phyloP scores from a whole-genome alignment of 495 filamentous ascomycete species.

The Penicillium turbatum region DNA sequence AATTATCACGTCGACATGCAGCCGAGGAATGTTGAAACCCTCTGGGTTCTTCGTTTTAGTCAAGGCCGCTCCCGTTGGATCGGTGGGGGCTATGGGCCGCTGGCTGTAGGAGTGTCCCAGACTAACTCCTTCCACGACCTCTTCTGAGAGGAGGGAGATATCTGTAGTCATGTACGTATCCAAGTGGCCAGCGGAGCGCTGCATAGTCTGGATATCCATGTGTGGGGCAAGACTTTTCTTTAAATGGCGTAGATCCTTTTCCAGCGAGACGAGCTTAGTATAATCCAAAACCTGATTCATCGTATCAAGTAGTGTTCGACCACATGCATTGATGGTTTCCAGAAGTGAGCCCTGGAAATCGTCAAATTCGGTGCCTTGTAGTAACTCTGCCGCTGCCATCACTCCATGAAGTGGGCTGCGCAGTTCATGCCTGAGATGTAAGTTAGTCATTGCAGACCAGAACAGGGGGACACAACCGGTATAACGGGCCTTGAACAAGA shows the following conservation, averaged over 20 bases:
- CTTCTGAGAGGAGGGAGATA: conserved; percentile 36
- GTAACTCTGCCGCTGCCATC: conserved; percentile 64
- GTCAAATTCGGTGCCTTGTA: conserved; percentile 36
- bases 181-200: conserved; percentile 30
- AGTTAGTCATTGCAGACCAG: conserved; percentile 27
- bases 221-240: conserved; percentile 19
- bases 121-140: conserved; percentile 46
- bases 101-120: conserved; percentile 44
- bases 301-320: conserved; percentile 68
- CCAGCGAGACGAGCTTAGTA: conserved; percentile 58
- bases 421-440: conserved; percentile 59
- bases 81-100: conserved; percentile 16
- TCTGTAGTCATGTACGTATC: conserved; percentile 37
- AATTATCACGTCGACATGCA: conserved; percentile 53
- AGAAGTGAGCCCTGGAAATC: conserved; percentile 57
- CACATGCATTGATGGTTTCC: conserved; percentile 69
- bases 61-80: conserved; percentile 10
- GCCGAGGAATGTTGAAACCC: not conserved
- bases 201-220: conserved; percentile 20
- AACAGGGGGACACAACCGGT: not conserved
- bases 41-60: not conserved
- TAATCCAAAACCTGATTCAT: conserved; percentile 71
- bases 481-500: conserved; percentile 22
- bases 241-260: conserved; percentile 34
- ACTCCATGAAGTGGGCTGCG: conserved; percentile 73